phyloP scores from a whole-genome alignment of 129 eudicot genomes.

The Scalesia atractyloides region DNA sequence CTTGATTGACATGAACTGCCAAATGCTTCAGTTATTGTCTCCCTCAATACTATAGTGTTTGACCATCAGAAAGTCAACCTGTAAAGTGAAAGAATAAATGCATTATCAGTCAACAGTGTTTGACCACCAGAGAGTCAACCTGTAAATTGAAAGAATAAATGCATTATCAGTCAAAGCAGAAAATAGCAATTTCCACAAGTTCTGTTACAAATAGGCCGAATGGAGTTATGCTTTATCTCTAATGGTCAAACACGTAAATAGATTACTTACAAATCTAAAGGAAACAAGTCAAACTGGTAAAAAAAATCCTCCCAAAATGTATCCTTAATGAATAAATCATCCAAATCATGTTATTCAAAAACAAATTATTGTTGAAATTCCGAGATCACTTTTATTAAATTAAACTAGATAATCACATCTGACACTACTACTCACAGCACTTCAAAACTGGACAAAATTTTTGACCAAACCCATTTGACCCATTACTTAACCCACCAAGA shows the following conservation, averaged over 20 bases:
- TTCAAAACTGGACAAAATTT: neutral
- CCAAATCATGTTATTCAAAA: neutral
- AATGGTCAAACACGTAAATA: neutral
- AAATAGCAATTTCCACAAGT: neutral
- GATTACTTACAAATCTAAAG: neutral
- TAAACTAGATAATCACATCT: neutral
- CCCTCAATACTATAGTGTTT: conserved; percentile 84
- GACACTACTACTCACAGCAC: neutral
- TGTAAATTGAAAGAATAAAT: conserved; percentile 6
- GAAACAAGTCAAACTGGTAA: neutral
- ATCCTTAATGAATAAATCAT: neutral
- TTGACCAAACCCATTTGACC: neutral
- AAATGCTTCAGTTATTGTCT: conserved; percentile 78
- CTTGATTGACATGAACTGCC: conserved; percentile 72
- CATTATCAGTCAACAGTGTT: too few relatives aligned
- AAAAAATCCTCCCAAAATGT: neutral
- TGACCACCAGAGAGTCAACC: conserved; percentile 76
- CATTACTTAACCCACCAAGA: neutral
- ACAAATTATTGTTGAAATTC: neutral
- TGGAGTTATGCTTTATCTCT: neutral
- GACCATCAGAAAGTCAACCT: conserved; percentile 97
- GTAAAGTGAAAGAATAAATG: conserved; percentile 22
- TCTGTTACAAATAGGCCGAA: neutral
- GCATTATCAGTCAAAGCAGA: neutral
- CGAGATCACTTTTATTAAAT: neutral